Evolutionary conservation across 1,284 basidiomycete genomes (phyloP).

Genomic region (Ustilago xerochloae): DNA sequence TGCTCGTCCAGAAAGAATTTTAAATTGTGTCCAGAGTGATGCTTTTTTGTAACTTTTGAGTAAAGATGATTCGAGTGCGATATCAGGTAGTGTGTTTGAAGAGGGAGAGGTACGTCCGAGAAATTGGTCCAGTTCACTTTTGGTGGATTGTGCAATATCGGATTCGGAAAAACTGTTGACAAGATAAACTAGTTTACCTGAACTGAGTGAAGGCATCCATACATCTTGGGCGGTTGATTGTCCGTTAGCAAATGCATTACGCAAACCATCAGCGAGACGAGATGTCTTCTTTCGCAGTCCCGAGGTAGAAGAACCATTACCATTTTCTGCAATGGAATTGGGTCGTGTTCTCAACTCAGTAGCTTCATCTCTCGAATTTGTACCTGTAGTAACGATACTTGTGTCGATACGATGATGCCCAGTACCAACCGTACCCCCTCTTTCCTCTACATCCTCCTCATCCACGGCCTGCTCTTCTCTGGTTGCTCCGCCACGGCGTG

Average conservation of each 20-base stretch:
- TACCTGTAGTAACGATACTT: conserved; percentile 36
- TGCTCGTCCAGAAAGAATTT: conserved; percentile 90
- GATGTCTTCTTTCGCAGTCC: conserved; percentile 74
- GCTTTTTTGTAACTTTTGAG: conserved; percentile 85
- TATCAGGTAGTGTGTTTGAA: conserved; percentile 28
- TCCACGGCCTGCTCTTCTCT: neutral
- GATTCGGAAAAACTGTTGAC: conserved; percentile 80
- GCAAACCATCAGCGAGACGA: conserved; percentile 74
- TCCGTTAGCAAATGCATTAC: conserved; percentile 71
- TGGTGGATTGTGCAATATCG: conserved; percentile 76
- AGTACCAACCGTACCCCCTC: neutral
- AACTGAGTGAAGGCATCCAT: conserved; percentile 65
- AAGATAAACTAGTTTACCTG: conserved; percentile 76
- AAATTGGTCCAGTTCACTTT: conserved; percentile 74
- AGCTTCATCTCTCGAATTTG: conserved; percentile 37
- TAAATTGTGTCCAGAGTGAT: conserved; percentile 87
- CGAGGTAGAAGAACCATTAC: neutral
- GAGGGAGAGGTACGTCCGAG: conserved; percentile 39
- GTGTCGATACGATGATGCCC: conserved; percentile 16
- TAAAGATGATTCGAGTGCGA: conserved; percentile 69
- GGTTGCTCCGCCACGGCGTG: conserved; percentile 12
- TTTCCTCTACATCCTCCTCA: conserved; percentile 19
- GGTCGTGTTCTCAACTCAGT: conserved; percentile 73
- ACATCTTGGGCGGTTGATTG: conserved; percentile 70
- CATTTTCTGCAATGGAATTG: conserved; percentile 74